Base-by-base conservation (phyloP, 345 rosid species). In the Bruguiera parviflora region DNA sequence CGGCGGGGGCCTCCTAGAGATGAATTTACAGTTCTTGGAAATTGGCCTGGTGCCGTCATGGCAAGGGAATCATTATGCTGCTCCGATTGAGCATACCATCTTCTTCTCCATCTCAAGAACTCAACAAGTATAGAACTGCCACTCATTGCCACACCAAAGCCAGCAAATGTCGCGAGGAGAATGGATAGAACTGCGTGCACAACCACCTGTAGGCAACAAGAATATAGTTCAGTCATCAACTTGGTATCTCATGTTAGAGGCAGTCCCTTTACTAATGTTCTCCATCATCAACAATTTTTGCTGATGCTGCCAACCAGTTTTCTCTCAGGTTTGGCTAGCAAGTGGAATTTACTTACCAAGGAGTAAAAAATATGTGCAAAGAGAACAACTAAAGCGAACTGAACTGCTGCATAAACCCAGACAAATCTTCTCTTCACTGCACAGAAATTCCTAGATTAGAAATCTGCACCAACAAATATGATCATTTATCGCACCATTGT, bases 281-380 rank as follows among this genome's bases (percentile, higher is more conserved):
- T 39, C 47, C 47, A 39, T 10, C 47, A 43, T 43, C 49, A 43
- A 43, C 5, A 11, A 43, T 43, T 43, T 11, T 43, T 43, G 49
- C 49, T 11, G 49, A 13, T 5, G 1, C 18, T 11, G 49, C 16
- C 16, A 3, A 13, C 15, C 13, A 13, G 19, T 13, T 43, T 43
- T 43, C 18, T 15, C 19, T 15, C 1, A 15, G 49, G 49, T 13
- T 43, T 15, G 18, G 18, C 19, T 43, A 13, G 49, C 49, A 43
- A 43, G 11, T 9, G 58, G 25, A 32, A 35, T 49, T 21, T 39
- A 69, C 92, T 88, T 79, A 94, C 98, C 92, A 88, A 62, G 0
- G 95, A 85, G 76, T 84, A 94, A 77, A 91, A 94, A 73, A 94
- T 65, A 75, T 91, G 98, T 28, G 96, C 96, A 64, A 91, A 94